Percentiles rank a stretch among this genome's conserved stretches.
Evolutionary conservation across 495 filamentous ascomycete genomes (phyloP).

Genomic region (Tuber umbilicatum): DNA sequence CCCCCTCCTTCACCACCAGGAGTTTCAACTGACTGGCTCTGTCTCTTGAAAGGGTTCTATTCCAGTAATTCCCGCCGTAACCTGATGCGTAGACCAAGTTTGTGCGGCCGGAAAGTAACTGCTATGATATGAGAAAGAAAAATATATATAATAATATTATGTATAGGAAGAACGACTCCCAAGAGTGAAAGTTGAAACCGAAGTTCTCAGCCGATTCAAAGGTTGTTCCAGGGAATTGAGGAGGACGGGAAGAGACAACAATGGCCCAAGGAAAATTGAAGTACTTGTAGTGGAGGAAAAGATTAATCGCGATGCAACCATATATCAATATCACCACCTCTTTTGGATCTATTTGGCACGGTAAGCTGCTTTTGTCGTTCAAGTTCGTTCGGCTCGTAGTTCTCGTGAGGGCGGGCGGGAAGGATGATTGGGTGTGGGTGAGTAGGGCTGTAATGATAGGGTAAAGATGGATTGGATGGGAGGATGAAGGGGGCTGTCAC

Average conservation of each 20-base stretch:
- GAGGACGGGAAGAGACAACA: not conserved
- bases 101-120: not conserved
- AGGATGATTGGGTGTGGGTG: not conserved
- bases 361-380: not conserved
- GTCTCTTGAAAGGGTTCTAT: not conserved
- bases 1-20: not conserved
- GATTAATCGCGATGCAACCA: not conserved
- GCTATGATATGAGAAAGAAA: not conserved
- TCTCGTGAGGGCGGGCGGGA: not conserved
- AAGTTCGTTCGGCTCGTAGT: not conserved
- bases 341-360: not conserved
- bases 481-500: not conserved
- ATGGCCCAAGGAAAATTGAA: not conserved
- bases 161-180: not conserved
- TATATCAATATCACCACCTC: constrained; percentile 1
- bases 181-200: not conserved
- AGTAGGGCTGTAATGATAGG: not conserved
- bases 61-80: not conserved
- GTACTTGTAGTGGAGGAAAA: not conserved
- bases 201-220: not conserved
- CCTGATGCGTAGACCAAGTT: not conserved
- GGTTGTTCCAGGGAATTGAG: not conserved
- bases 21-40: not conserved
- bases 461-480: not conserved
- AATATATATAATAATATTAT: not conserved